These are phyloP conservation scores for Chlorella ohadii DNA, from an alignment of 139 green algal species.

Conservation along the genomic window DNA sequence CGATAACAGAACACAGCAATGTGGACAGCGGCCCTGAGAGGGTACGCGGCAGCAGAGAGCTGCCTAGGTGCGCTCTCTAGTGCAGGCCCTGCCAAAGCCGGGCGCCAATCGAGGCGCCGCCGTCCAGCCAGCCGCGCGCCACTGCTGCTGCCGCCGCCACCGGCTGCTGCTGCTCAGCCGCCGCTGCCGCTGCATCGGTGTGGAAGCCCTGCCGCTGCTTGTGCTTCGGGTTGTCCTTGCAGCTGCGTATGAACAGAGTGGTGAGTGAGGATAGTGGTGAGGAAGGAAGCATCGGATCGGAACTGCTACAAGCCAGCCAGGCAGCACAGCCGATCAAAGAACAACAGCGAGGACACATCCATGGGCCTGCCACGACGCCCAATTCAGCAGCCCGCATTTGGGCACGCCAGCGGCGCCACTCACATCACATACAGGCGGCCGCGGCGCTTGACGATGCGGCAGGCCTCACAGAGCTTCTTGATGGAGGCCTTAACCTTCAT, in stretches of 20 bases:
- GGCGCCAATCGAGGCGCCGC: slow-evolving; percentile 34
- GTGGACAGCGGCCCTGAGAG: too few species aligned
- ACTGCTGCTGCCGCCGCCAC: background rate
- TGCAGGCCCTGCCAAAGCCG: slow-evolving; percentile 28
- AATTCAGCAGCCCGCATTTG: too few species aligned
- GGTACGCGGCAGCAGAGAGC: background rate
- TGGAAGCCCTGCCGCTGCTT: slow-evolving; percentile 63
- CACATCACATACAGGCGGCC: slow-evolving; percentile 72
- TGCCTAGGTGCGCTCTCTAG: background rate
- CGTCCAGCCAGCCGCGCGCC: slow-evolving; percentile 26
- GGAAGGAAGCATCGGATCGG: background rate
- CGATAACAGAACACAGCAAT: too few species aligned
- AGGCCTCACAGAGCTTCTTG: slow-evolving; percentile 68
- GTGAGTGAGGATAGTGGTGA: background rate
- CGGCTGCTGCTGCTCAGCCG: background rate
- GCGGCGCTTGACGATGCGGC: slow-evolving; percentile 63
- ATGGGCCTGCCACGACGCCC: too few species aligned
- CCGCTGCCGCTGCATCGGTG: slow-evolving; percentile 23
- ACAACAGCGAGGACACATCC: too few species aligned
- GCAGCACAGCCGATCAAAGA: too few species aligned
- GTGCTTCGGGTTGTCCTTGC: slow-evolving; percentile 40
- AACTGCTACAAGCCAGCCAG: background rate
- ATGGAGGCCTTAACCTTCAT: slow-evolving; percentile 73
- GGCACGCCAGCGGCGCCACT: too few species aligned
- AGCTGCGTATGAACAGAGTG: background rate